Conservation (phyloP, 495 filamentous ascomycete species). For the Achaetomiella virescens region DNA sequence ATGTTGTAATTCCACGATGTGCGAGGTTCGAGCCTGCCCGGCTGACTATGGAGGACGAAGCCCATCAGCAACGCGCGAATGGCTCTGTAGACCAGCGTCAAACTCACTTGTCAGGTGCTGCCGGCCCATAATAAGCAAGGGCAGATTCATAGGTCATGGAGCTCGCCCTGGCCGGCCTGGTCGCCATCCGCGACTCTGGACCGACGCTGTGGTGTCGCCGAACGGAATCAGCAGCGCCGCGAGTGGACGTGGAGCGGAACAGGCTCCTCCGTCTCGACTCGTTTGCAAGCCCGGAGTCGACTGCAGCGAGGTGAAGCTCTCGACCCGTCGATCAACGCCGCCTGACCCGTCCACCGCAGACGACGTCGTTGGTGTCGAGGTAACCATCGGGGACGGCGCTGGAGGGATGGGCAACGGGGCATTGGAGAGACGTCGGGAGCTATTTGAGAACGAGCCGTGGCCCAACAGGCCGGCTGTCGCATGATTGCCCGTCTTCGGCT, state of each 20-base stretch:
- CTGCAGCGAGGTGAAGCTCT: constrained; percentile 19
- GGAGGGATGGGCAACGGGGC: constrained; percentile 19
- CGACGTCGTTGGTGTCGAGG: constrained; percentile 18
- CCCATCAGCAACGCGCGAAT: constrained; percentile 9
- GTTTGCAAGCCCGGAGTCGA: constrained; percentile 14
- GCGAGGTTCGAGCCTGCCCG: constrained; percentile 23
- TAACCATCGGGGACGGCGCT: constrained; percentile 13
- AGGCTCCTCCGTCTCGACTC: constrained; percentile 25
- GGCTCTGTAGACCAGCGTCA: background rate
- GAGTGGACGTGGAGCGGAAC: constrained; percentile 31
- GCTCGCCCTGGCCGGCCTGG: constrained; percentile 22
- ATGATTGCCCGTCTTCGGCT: constrained; percentile 41
- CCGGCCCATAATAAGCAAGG: constrained; percentile 23
- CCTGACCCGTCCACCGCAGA: constrained; percentile 8
- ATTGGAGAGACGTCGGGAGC: constrained; percentile 29
- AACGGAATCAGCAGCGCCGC: constrained; percentile 10
- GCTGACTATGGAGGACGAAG: constrained; percentile 16
- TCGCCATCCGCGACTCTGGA: constrained; percentile 15
- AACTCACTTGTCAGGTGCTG: constrained; percentile 22
- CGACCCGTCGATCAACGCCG: constrained; percentile 2
- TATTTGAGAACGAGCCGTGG: constrained; percentile 30
- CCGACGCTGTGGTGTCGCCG: constrained; percentile 16
- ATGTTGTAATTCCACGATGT: constrained; percentile 39
- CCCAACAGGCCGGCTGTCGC: constrained; percentile 42
- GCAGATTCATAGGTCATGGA: constrained; percentile 34